Evolutionary conservation across 495 filamentous ascomycete genomes (phyloP), one percentile per base, ranked within the genome.

Genomic region (Friedmanniomyces endolithicus): DNA sequence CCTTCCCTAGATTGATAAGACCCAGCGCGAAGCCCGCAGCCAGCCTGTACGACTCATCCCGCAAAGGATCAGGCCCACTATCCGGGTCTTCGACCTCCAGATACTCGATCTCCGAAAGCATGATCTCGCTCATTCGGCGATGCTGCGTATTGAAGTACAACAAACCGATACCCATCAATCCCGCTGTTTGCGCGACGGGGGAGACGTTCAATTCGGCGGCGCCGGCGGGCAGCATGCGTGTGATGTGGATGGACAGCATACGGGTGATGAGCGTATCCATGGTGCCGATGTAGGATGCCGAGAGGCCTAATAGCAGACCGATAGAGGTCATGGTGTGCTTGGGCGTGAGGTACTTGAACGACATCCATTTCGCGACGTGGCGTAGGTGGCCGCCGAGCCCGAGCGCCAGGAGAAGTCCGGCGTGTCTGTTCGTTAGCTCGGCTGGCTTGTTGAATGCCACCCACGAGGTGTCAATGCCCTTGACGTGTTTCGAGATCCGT

Each of bases 261-360:
- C 89, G 81, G 6, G 94, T 95, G 48, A 96, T 87, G 8, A 95
- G 76, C 0, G 85, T 87, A 63, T 99, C 90, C 94, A 95, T 96
- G 22, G 89, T 96, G 8, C 92, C 92, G 45, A 97, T 71, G 65
- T 94, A 92, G 9, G 90, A 95, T 11, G 87, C 94, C 1, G 94
- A 88, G 49, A 98, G 74, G 24, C 92, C 92, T 9, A 99, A 75
- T 41, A 99, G 77, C 19, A 99, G 75, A 11, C 94, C 92, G 56
- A 99, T 94, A 7, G 92, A 96, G 11, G 90, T 96, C 90, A 97
- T 97, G 35, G 89, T 90, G 68, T 98, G 92, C 65, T 98, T 98
- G 1, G 92, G 92, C 0, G 92, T 97, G 27, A 98, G 71, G 58
- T 98, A 98, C 70, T 95, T 97, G 79, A 95, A 98, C 41, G 90